Evolutionary conservation across 1,284 basidiomycete species (phyloP), one percentile per base, ranked within the genome.

Genomic region (Xanthoconium separans): DNA sequence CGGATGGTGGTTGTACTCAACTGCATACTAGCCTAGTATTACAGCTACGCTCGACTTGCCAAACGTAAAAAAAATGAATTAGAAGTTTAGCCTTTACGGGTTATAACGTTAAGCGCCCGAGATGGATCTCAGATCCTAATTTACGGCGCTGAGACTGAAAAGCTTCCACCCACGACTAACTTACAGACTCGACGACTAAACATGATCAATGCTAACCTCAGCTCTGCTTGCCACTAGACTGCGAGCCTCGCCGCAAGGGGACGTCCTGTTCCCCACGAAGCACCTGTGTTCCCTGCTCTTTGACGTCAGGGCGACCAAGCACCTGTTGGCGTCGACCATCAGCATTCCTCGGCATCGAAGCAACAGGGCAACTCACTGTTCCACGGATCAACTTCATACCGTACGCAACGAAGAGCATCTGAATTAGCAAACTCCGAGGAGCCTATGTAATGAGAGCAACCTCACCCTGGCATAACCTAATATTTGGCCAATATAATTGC

Each of bases 201-300:
- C 24, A 44, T 46, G 10, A 1, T 31, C 12, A 24, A 24, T 24
- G 24, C 24, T 6, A 24, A 24, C 24, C 13, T 54, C 51, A 13
- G 3, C 16, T 18, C 52, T 59, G 48, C 43, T 67, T 65, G 55
- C 6, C 24, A 6, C 37, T 51, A 4, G 60, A 56, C 20, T 58
- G 50, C 13, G 70, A 72, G 20, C 51, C 58, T 61, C 66, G 51
- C 55, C 65, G 61, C 54, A 47, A 29, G 5, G 66, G 69, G 48
- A 70, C 57, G 11, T 53, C 55, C 22, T 76, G 75, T 46, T 79
- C 75, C 16, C 74, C 72, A 8, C 64, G 61, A 20, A 83, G 70
- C 27, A 83, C 79, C 47, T 72, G 68, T 48, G 76, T 66, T 1
- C 80, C 80, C 36, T 80, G 73, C 44, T 79, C 73, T 60, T 80